Evolutionary conservation across 108 stramenopile genomes (phyloP).

Genomic region (Licmophora abbreviata): DNA sequence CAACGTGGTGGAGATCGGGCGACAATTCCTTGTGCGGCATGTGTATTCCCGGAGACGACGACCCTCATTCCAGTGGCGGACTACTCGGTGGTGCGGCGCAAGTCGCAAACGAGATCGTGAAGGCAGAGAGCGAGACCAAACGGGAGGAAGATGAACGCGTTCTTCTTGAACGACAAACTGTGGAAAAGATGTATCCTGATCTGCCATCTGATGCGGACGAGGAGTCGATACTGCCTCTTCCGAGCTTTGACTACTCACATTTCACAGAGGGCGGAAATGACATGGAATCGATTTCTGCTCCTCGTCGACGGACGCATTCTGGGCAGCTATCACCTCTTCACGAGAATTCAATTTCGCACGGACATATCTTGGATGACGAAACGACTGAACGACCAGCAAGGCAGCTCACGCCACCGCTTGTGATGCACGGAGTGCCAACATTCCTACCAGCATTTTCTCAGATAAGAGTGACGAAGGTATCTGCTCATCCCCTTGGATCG

Average conservation of each 20-base stretch:
- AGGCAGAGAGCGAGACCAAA: neutral
- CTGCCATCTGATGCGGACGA: neutral
- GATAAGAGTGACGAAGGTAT: slow-evolving; percentile 55
- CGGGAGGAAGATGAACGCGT: neutral
- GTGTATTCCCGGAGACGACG: neutral
- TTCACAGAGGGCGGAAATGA: slow-evolving; percentile 28
- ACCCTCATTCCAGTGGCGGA: neutral
- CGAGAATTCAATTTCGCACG: neutral
- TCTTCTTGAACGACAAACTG: neutral
- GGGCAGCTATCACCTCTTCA: neutral
- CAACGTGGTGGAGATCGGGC: too few species aligned
- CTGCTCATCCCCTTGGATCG: slow-evolving; percentile 70
- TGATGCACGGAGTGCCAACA: slow-evolving; percentile 63
- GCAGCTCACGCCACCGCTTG: slow-evolving; percentile 6
- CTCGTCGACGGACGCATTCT: neutral
- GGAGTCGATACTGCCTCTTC: slow-evolving; percentile 4
- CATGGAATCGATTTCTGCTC: slow-evolving; percentile 4
- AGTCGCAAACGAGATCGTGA: neutral
- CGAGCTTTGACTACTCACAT: slow-evolving; percentile 57
- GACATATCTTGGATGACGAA: slow-evolving; percentile 9
- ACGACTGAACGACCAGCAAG: neutral
- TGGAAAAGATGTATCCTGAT: slow-evolving; percentile 3
- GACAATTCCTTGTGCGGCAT: too few species aligned
- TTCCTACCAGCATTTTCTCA: slow-evolving; percentile 56
- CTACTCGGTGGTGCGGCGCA: neutral